Percentiles rank a stretch among this genome's conserved stretches.
phyloP scores from a whole-genome alignment of 2,329 filamentous ascomycete genomes.

The Xylariaceae sp. region DNA sequence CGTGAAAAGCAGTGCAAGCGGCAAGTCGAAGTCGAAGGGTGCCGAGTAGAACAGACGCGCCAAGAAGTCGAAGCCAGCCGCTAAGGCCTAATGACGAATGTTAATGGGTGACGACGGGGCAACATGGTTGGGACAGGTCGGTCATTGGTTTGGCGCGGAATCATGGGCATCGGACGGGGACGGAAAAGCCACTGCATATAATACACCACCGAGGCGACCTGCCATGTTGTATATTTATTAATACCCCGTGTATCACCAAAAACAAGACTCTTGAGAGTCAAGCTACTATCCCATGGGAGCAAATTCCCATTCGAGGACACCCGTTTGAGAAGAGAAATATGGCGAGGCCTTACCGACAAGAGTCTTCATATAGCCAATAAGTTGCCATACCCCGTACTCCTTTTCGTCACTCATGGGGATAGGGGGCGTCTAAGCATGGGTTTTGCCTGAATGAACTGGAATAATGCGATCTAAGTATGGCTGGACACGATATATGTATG shows the following conservation, averaged over 20 bases:
- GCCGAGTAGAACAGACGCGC: conserved; percentile 29
- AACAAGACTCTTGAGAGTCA: neutral
- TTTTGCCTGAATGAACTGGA: too few species aligned
- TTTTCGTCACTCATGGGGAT: neutral
- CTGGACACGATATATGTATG: too few species aligned
- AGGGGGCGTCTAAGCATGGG: too few species aligned
- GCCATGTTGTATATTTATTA: conserved; percentile 13
- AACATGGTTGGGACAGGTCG: conserved; percentile 9
- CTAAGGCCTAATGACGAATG: neutral
- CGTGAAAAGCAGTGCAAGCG: conserved; percentile 55
- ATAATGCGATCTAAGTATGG: too few species aligned
- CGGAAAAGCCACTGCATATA: conserved; percentile 2
- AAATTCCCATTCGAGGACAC: neutral
- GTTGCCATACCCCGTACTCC: neutral
- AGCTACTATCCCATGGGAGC: neutral
- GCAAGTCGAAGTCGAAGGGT: conserved; percentile 40
- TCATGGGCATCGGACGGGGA: conserved; percentile 3
- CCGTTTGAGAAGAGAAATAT: neutral
- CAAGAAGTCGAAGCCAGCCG: neutral
- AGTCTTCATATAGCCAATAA: neutral
- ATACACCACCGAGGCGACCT: neutral
- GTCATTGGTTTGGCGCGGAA: conserved; percentile 1
- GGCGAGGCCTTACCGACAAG: neutral
- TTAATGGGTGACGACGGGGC: conserved; percentile 6
- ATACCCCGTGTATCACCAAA: conserved; percentile 15